Evolutionary conservation across 2,329 filamentous ascomycete species (phyloP), one percentile per base, ranked within the genome.

Genomic region (Trichophyton schoenleinii): DNA sequence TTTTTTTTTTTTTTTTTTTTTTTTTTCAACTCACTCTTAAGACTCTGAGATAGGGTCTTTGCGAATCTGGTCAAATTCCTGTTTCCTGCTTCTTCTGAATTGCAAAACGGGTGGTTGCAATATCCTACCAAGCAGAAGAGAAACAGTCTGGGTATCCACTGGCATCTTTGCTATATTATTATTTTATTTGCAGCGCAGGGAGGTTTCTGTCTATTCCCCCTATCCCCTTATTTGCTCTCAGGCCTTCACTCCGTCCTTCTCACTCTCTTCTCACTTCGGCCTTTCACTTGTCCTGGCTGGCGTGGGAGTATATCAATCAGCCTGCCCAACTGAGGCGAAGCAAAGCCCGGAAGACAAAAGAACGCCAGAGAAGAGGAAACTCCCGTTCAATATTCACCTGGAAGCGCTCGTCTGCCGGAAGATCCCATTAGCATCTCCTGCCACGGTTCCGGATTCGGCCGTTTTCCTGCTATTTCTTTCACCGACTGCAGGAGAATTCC

Each of bases 41-140:
- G 13, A n/a, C 34, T 38, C 34, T 38, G 25, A 20, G 13, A 15
- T 57, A 44, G 49, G 49, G 20, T 55, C 15, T 55, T 55, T 55
- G 49, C 49, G 49, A 18, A 34, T 34, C 49, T 55, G 13, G 20
- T 49, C 22, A 28, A 49, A 25, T 13, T 31, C 9, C 34, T 49
- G 8, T 49, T 44, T 44, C n/a, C 41, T 22, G 25, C 46, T 49
- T 20, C 49, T 18, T 18, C 49, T 25, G 18, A 18, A 28, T 25
- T 25, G 13, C 55, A 15, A 46, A 55, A 52, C 60, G 63, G 64
- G 59, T 63, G 62, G 58, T 63, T 64, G 64, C 61, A 62, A 66
- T 58, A 55, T 57, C 61, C 60, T 59, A 59, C 31, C 58, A 60
- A 61, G 15, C 64, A 55, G 61, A 44, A 20, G 55, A 44, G 58